Evolutionary conservation across 345 rosid genomes (phyloP), one percentile per base, ranked within the genome.

Genomic region (Euphorbia lathyris): DNA sequence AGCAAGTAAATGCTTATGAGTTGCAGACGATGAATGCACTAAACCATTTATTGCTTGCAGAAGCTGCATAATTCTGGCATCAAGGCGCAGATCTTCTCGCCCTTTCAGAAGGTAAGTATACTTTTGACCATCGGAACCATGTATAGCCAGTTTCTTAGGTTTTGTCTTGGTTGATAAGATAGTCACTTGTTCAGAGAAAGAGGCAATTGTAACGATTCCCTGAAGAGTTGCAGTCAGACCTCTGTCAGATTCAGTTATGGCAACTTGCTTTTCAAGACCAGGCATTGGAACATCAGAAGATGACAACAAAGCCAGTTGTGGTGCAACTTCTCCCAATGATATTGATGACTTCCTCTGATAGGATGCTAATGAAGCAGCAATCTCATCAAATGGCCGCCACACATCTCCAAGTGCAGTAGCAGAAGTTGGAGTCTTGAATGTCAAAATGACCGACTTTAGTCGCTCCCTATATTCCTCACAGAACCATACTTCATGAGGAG

Each of bases 1-100:
- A 65, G 84, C 86, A 78, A 87, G 83, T 27, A 80, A 77, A 74
- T 79, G 81, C 74, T 74, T 76, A 68, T 76, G 79, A 74, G 89
- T 79, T 65, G 76, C 81, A 76, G 77, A 77, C 66, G 89, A 83
- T 69, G 96, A 86, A 67, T 70, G 79, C 68, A 93, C 72, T 73
- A 87, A 82, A 79, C 86, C 85, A 82, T 90, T 87, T 71, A 87
- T 78, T 64, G 98, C 97, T 78, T 90, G 96, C 77, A 93, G 86
- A 75, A 93, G 82, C 79, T 93, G 98, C 98, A 90, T 93, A 67
- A 93, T 93, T 87, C 98, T 88, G 66, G 98, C 98, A 78, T 93
- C 98, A 74, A 93, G 97, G 52, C 95, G 98, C 81, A 93, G 83
- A 78, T 93, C 98, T 79, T 93, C 98, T 72, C 96, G 88, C 62